Conservation (phyloP, 345 rosid genomes). For the Euphorbia pulcherrima region DNA sequence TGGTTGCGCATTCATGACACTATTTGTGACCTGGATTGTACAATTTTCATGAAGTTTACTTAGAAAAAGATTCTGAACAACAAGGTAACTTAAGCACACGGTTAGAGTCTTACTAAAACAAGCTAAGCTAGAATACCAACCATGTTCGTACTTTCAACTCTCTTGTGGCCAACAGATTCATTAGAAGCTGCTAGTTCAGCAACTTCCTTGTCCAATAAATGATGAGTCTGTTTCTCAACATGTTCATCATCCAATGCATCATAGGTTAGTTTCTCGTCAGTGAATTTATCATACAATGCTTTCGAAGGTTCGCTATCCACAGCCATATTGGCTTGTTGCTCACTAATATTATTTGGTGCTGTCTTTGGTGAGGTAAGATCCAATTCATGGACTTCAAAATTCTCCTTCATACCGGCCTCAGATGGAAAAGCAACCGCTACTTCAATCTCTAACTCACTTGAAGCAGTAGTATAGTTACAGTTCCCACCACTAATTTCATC, state of each 20-base stretch:
- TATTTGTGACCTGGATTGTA: not conserved
- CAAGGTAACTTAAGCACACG: not conserved
- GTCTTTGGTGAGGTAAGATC: not conserved
- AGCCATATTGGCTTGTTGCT: not conserved
- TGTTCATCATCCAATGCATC: not conserved
- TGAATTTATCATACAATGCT: not conserved
- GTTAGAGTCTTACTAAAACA: not conserved
- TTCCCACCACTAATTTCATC: constrained; percentile 10
- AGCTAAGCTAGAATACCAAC: not conserved
- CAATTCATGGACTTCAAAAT: not conserved
- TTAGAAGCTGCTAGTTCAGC: not conserved
- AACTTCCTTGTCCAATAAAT: not conserved
- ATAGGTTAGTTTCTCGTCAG: not conserved
- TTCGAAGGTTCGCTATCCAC: not conserved
- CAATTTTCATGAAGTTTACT: not conserved
- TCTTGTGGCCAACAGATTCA: not conserved
- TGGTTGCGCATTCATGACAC: not conserved
- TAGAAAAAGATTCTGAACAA: not conserved
- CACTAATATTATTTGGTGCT: not conserved
- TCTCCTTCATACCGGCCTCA: not conserved
- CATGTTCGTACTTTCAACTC: constrained; percentile 1
- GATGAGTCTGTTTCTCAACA: not conserved
- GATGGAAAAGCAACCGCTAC: constrained; percentile 10
- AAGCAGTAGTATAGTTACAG: constrained; percentile 1
- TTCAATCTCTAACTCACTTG: constrained; percentile 16